Base-by-base conservation (phyloP, 179 eudicot genomes). In the Vitellaria paradoxa region DNA sequence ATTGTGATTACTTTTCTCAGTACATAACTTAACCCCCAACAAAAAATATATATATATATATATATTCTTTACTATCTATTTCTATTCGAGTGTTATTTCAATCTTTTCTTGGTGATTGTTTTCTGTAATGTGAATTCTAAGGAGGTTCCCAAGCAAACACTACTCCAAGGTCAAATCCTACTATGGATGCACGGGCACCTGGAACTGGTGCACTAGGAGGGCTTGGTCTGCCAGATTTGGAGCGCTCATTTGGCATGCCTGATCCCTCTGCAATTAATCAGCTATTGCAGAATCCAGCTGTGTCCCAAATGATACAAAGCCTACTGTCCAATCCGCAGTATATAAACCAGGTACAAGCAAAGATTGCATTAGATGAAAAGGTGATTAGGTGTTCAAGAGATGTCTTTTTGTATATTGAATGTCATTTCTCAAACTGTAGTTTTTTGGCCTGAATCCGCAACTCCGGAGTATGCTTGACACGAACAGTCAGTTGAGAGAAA, bases 271-370 rank as follows among this genome's bases (percentile, higher is more conserved):
- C 81, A 61, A 63, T 91, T 85, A 82, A 78, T 81, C 95, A 94
- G 77, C 74, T 95, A 14, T 50, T 95, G 93, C 97, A 95, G 88
- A 93, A 93, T 84, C 93, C 91, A 53, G 92, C 92, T 65, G 82
- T 92, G 78, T 91, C 97, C 49, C 95, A 92, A 86, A 91, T 92
- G 97, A 92, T 92, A 93, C 93, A 92, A 76, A 91, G 84, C 77
- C 72, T 92, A 46, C 89, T 92, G 64, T 91, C 97, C 37, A 89
- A 92, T 74, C 97, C 97, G 65, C 87, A 92, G 66, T 83, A 85
- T 65, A 85, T 92, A 88, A 91, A 89, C 82, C 93, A 89, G 97
- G 97, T 92, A 87, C 45, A 53, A 23, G 47, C 15, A 70, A 55
- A 24, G 37, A 49, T 52, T 59, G 20, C 12, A 17, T 40, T 24